Evolutionary conservation across 2,329 filamentous ascomycete species (phyloP).

Genomic region (Talaromyces sp.): DNA sequence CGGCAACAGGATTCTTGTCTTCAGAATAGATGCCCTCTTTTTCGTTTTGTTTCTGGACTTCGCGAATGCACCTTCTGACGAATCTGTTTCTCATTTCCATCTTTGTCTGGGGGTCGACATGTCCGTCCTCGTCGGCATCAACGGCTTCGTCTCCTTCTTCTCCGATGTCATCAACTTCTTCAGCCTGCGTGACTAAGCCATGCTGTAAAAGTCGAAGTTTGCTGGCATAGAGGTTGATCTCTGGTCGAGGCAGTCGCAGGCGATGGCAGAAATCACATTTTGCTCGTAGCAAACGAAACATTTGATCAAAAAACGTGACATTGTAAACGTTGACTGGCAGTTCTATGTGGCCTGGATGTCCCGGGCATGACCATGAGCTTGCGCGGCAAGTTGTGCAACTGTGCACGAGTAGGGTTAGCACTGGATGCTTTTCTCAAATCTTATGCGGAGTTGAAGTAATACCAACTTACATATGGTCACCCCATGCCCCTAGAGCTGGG

Average conservation of each 20-base stretch:
- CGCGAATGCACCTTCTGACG: slow-evolving; percentile 65
- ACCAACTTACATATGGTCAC: slow-evolving; percentile 65
- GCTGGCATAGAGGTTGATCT: slow-evolving; percentile 74
- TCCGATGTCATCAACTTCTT: slow-evolving; percentile 50
- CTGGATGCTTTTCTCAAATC: neutral
- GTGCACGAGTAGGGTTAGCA: slow-evolving; percentile 11
- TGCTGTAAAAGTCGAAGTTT: slow-evolving; percentile 81
- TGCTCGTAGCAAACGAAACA: slow-evolving; percentile 74
- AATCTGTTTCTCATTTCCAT: slow-evolving; percentile 58
- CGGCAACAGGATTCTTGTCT: slow-evolving; percentile 77
- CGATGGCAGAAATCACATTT: slow-evolving; percentile 89
- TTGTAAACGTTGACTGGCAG: slow-evolving; percentile 91
- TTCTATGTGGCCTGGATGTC: slow-evolving; percentile 92
- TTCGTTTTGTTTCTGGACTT: slow-evolving; percentile 46
- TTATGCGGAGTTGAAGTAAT: slow-evolving; percentile 3
- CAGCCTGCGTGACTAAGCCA: slow-evolving; percentile 68
- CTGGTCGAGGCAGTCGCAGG: slow-evolving; percentile 69
- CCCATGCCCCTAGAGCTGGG: slow-evolving; percentile 82
- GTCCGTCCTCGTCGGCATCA: slow-evolving; percentile 47
- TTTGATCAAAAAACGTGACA: slow-evolving; percentile 92
- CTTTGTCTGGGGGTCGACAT: slow-evolving; percentile 48
- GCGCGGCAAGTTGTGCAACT: slow-evolving; percentile 93
- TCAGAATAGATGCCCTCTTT: slow-evolving; percentile 37
- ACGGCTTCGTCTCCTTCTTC: slow-evolving; percentile 52
- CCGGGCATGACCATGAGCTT: slow-evolving; percentile 74